Percentiles rank a stretch among this genome's conserved stretches.
Conservation (phyloP, 108 stramenopile genomes). For the Skeletonema costatum region DNA sequence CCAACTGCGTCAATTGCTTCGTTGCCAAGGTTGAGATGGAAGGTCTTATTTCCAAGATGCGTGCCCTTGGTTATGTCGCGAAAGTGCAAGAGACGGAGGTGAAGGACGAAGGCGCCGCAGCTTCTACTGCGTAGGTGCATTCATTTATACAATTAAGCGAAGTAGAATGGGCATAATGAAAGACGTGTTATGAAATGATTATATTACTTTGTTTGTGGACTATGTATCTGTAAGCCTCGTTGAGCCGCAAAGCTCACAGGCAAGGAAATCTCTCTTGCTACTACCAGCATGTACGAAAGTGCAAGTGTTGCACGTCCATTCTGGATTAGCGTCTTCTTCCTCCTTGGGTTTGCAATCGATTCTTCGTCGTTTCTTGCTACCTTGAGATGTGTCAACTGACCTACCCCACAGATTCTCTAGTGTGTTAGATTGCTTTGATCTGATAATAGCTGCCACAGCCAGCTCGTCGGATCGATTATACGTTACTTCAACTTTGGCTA, state of each 20-base stretch:
- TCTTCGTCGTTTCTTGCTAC: constrained; percentile 5
- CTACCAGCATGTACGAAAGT: constrained; percentile 18
- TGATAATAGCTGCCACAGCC: not conserved
- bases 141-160: not conserved
- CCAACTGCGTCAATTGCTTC: constrained; percentile 65
- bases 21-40: constrained; percentile 81
- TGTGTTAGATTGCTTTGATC: not conserved
- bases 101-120: not conserved
- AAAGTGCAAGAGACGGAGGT: constrained; percentile 15
- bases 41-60: constrained; percentile 63
- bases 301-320: constrained; percentile 27
- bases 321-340: not conserved
- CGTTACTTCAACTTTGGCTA: constrained; percentile 1
- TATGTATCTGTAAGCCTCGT: not conserved
- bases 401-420: constrained; percentile 17
- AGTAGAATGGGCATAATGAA: not conserved
- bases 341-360: not conserved
- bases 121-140: not conserved
- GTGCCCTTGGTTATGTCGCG: constrained; percentile 44
- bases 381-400: not conserved
- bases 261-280: constrained; percentile 10
- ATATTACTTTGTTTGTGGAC: not conserved
- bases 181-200: not conserved
- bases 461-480: constrained; percentile 16
- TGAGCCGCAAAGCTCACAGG: constrained; percentile 33